phyloP scores from a whole-genome alignment of 306 rosid species.

The Quercus rubra region DNA sequence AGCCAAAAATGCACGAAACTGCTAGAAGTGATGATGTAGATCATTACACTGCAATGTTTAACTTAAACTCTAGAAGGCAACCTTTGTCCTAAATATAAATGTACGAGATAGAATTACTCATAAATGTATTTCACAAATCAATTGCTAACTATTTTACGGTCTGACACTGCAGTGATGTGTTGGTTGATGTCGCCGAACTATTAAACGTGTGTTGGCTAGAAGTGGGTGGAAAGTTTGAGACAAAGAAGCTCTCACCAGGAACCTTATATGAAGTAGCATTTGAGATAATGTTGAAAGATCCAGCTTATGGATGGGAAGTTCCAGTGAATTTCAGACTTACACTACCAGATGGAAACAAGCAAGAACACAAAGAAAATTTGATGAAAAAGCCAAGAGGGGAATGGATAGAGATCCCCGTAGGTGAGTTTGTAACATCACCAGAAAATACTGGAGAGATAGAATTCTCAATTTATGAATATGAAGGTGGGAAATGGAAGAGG shows the following conservation, averaged over 20 bases:
- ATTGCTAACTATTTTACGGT: background rate
- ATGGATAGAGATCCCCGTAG: slow-evolving; percentile 59
- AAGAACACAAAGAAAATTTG: slow-evolving; percentile 37
- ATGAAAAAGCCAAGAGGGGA: slow-evolving; percentile 21
- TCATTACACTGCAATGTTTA: too few species aligned
- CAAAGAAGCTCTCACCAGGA: slow-evolving; percentile 56
- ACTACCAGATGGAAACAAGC: slow-evolving; percentile 54
- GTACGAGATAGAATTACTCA: background rate
- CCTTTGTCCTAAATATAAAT: too few species aligned
- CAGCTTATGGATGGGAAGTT: slow-evolving; percentile 55
- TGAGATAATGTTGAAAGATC: slow-evolving; percentile 49
- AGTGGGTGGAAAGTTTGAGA: slow-evolving; percentile 58
- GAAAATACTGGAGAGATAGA: slow-evolving; percentile 44
- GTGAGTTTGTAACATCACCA: slow-evolving; percentile 41
- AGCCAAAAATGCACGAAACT: too few species aligned
- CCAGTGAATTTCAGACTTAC: slow-evolving; percentile 58
- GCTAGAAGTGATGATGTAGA: too few species aligned
- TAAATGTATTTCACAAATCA: background rate
- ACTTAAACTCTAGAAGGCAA: too few species aligned
- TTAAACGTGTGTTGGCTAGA: slow-evolving; percentile 68
- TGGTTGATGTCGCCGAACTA: slow-evolving; percentile 56
- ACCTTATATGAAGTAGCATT: slow-evolving; percentile 44
- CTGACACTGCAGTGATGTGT: slow-evolving; percentile 38
- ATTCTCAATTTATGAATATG: slow-evolving; percentile 51
- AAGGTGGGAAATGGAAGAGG: slow-evolving; percentile 56